Evolutionary conservation across 2,329 filamentous ascomycete species (phyloP).

Genomic region (Xylaria sp.): DNA sequence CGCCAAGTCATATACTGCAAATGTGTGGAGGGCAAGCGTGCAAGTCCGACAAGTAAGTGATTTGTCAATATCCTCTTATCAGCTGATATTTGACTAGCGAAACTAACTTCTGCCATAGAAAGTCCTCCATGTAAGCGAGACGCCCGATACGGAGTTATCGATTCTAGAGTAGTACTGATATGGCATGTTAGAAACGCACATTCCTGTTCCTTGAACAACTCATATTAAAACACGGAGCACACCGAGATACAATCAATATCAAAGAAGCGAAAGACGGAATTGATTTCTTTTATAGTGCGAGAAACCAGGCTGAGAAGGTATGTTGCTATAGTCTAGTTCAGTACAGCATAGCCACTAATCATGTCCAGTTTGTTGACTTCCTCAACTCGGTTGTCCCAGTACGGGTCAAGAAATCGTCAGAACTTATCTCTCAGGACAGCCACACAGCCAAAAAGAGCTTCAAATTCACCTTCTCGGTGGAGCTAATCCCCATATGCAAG

Average conservation of each 20-base stretch:
- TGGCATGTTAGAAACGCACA: constrained; percentile 66
- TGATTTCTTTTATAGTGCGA: constrained; percentile 89
- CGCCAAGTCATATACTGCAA: constrained; percentile 93
- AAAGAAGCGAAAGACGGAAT: constrained; percentile 95
- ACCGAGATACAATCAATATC: constrained; percentile 95
- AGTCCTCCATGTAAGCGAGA: constrained; percentile 69
- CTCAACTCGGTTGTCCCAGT: constrained; percentile 81
- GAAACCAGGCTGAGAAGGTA: constrained; percentile 84
- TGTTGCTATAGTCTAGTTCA: neutral
- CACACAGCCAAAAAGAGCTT: constrained; percentile 91
- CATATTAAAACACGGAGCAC: constrained; percentile 91
- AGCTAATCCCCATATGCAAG: constrained; percentile 94
- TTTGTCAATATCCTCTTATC: neutral
- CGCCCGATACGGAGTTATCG: neutral
- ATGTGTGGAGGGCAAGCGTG: constrained; percentile 91
- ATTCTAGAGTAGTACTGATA: neutral
- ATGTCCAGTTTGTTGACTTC: constrained; percentile 76
- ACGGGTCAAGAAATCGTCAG: constrained; percentile 81
- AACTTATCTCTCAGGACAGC: constrained; percentile 90
- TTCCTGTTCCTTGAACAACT: constrained; percentile 82
- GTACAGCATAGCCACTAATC: neutral
- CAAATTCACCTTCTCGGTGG: constrained; percentile 91
- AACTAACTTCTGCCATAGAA: constrained; percentile 53
- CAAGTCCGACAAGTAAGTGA: constrained; percentile 78
- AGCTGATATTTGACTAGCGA: neutral